Evolutionary conservation across 2,329 filamentous ascomycete genomes (phyloP).

Genomic region (Neonectria neomacrospora): DNA sequence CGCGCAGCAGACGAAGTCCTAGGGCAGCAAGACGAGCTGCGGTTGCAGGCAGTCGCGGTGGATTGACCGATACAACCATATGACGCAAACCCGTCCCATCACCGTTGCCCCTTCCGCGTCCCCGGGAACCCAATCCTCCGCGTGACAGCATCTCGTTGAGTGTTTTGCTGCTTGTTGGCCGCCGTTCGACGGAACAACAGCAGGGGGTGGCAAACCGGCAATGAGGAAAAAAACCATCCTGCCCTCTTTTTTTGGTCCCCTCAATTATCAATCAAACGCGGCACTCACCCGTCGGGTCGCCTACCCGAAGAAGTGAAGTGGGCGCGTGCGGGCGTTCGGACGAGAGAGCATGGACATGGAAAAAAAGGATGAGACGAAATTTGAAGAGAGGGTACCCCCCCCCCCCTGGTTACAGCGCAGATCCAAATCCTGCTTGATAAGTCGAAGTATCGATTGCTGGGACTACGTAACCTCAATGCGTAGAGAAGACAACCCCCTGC

Average conservation of each 20-base stretch:
- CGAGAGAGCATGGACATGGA: neutral
- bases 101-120: neutral
- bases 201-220: neutral
- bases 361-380: neutral
- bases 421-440: neutral
- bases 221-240: neutral
- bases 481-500: neutral
- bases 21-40: neutral
- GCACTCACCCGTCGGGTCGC: neutral
- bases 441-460: neutral
- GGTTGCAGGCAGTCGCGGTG: neutral
- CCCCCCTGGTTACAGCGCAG: neutral
- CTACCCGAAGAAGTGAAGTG: neutral
- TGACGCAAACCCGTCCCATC: neutral
- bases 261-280: neutral
- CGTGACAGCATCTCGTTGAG: neutral
- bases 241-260: neutral
- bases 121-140: neutral
- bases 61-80: neutral
- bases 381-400: neutral
- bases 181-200: neutral
- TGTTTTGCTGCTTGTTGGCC: neutral
- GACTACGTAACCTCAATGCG: neutral
- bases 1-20: neutral
- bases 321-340: constrained; percentile 6